phyloP scores from a whole-genome alignment of 1,284 basidiomycete species.

The Ceraceosorus bombacis region DNA sequence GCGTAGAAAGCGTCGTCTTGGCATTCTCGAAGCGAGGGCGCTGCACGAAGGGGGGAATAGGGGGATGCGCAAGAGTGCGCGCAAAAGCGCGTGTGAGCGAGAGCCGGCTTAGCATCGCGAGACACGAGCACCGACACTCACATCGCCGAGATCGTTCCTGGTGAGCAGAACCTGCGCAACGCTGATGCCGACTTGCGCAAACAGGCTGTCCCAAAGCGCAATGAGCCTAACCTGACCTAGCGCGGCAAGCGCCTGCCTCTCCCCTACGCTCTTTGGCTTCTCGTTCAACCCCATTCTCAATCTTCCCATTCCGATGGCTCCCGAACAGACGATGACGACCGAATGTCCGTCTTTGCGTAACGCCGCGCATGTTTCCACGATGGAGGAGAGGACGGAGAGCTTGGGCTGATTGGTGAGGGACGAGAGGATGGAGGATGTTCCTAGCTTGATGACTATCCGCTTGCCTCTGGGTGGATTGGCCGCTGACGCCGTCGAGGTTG shows the following conservation, averaged over 20 bases:
- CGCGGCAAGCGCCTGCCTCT: conserved; percentile 91
- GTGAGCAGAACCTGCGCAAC: conserved; percentile 93
- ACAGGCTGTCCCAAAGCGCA: conserved; percentile 92
- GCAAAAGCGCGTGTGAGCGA: background rate
- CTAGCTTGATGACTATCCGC: conserved; percentile 45
- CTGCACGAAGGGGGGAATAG: conserved; percentile 6
- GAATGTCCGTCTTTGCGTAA: conserved; percentile 76
- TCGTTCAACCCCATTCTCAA: conserved; percentile 79
- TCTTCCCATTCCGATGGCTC: conserved; percentile 89
- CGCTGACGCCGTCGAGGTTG: too few relatives aligned
- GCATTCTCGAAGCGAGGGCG: conserved; percentile 42
- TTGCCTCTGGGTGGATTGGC: too few relatives aligned
- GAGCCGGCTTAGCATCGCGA: background rate
- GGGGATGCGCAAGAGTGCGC: too few relatives aligned
- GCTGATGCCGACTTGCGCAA: conserved; percentile 82
- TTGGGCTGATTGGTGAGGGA: conserved; percentile 56
- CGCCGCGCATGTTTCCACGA: conserved; percentile 81
- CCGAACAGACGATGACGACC: conserved; percentile 89
- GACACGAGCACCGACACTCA: conserved; percentile 51
- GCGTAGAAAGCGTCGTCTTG: conserved; percentile 37
- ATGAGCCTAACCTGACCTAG: conserved; percentile 94
- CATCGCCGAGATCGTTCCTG: conserved; percentile 90
- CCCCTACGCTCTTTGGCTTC: conserved; percentile 73
- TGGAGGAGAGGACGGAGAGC: conserved; percentile 76
- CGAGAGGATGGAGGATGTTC: conserved; percentile 45